Base-by-base conservation (phyloP, 108 stramenopile genomes). In the Nitzschia palea region DNA sequence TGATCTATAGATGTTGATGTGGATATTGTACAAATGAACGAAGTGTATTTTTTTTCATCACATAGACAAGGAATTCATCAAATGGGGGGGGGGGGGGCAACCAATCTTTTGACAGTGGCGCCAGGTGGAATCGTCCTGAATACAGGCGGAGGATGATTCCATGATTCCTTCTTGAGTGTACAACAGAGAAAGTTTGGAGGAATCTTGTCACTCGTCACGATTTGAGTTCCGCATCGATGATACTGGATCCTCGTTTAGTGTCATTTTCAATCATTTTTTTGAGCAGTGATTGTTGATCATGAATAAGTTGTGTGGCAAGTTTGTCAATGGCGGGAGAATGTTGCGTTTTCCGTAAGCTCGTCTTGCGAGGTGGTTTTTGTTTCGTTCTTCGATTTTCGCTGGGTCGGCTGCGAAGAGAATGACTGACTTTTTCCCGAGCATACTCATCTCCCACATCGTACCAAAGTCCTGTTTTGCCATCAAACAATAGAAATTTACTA, bases 361-460 rank as follows among this genome's bases (percentile, higher is more conserved):
- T 44, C 35, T 71, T 71, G 15, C 50, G 45, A 5, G 22, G 68
- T 28, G 44, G 62, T 29, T 37, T 70, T 8, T 57, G 45, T 37
- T 48, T 36, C 14, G 18, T 27, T 29, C 45, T 44, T 4, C 62
- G 62, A 33, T 60, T 58, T 65, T 64, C 75, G 53, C 52, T 66
- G 26, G 70, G 58, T 14, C 78, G 68, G 55, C 71, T 73, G 15
- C 80, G 80, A 32, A 81, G 60, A 0, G 80, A 75, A 64, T 81
- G 80, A 62, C 68, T 71, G 0, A 81, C 75, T 54, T 81, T 81
- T 70, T 81, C 80, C 15, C 71, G 32, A 8, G 75, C 80, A 47
- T 76, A 81, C 36, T 76, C 75, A 34, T 71, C 71, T 22, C 70
- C 70, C 12, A 73, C 80, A 37, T 76, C 75, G 51, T 69, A 55